Base-by-base conservation (phyloP, 305 asterid genomes). In the Stenogyne calaminthoides region DNA sequence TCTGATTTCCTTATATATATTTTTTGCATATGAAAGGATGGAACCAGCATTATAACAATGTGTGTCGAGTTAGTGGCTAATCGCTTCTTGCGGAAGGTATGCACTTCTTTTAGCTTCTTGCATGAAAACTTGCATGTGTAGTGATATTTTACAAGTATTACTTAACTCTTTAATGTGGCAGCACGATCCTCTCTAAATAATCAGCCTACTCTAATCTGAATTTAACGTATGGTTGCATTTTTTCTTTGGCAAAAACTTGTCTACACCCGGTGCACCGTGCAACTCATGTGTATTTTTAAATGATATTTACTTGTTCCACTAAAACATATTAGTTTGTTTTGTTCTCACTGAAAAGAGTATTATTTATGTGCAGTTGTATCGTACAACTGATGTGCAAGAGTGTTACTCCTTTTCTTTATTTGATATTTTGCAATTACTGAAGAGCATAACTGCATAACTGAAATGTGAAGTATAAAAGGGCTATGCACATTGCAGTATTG, bases 81-180 rank as follows among this genome's bases (percentile, higher is more conserved):
- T 82, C 97, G 99, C 80, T 95, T 95, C 89, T 83, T 95, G 82
- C 91, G 98, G 60, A 95, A 85, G 98, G 99, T 92, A 87, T 65
- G 74, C 67, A 19, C 71, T 63, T 75, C 74, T 63, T 68, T 74
- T 64, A 40, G 57, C 67, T 78, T 67, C 62, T 47, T 52, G 36
- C 9, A 54, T 39, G 68, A 68, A 75, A 68, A 15, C 40, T 16
- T 27, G 69, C 58, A 14, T 29, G 32, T 34, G n/a, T 40, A 29
- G 29, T 46, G 37, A 74, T 56, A 37, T 29, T 22, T 18, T 64
- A 40, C 47, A 39, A 62, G 16, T 27, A 22, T 27, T 5, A 7
- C 49, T n/a, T 16, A 29, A 42, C 9, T 19, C 40, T 61, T 52
- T 51, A 46, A 67, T 7, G 12, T 59, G 40, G 8, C 64, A 34